Base-by-base conservation (phyloP, 805 yeast species). In the Yarrowia sp. region DNA sequence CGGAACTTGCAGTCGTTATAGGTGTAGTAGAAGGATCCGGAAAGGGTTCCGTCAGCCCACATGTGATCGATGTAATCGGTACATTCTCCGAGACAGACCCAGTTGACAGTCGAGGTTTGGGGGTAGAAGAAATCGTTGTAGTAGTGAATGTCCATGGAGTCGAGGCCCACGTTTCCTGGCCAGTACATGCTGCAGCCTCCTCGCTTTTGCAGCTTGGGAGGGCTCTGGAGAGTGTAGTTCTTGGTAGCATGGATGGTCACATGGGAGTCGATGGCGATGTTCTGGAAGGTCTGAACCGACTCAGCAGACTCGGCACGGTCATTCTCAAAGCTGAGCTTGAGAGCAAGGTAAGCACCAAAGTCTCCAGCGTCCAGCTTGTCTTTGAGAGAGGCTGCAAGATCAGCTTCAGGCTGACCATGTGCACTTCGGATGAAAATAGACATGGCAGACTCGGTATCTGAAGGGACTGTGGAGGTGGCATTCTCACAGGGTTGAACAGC, bases 1-100 rank as follows among this genome's bases (percentile, higher is more conserved):
- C 58, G 10, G 41, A 51, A 51, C 11, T 51, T 51, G 41, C 58
- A 51, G 41, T 51, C 58, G 22, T 33, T 51, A 41, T 51, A 75
- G 71, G 67, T 80, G 79, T 24, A 83, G 82, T 66, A 88, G 77
- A 73, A 87, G 78, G 82, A 88, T 84, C 66, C 89, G 80, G 9
- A 88, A 89, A 70, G 89, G 69, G 74, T 90, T 89, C 92, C 93
- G 87, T 16, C 87, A 22, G 40, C 58, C 58, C 58, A 51, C 30
- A 51, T 51, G 41, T 51, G 58, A 12, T 51, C 41, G 95, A 89
- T 17, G 75, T 83, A 28, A 82, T 91, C 62, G 83, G 85, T 11
- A 81, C 78, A 61, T 66, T 69, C 16, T 91, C 85, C 8, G 72
- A 79, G 48, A 76, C 79, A 6, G 78, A 81, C 36, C 96, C 97